Percentiles rank a stretch among this genome's conserved stretches.
These are phyloP conservation scores for Eremochloa ophiuroides DNA, from an alignment of 176 grass and related monocot species.

Conservation along the genomic window DNA sequence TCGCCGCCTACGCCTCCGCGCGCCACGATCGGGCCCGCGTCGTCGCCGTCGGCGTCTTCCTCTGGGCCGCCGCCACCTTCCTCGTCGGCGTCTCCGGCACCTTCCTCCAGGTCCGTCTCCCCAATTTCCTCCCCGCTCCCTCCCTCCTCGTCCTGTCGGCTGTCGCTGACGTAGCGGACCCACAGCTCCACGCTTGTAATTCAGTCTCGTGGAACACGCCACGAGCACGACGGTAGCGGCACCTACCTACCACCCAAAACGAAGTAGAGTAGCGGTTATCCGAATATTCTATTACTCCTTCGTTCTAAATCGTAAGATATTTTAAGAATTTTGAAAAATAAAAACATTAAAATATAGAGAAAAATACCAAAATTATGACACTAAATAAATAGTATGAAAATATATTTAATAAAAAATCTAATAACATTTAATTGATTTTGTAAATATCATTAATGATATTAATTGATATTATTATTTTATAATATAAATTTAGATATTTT, in stretches of 20 bases:
- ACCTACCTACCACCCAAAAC: background rate
- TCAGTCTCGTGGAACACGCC: no score
- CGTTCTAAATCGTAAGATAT: no score
- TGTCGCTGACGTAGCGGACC: background rate
- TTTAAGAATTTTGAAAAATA: no score
- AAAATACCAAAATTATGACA: no score
- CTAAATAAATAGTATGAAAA: no score
- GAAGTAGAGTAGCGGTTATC: slow-evolving; percentile 16
- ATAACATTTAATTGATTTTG: no score
- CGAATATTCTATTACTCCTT: slow-evolving; percentile 14
- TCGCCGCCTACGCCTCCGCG: slow-evolving; percentile 70
- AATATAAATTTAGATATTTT: no score
- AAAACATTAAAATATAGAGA: no score
- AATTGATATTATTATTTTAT: no score
- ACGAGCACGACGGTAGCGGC: no score
- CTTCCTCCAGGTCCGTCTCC: slow-evolving; percentile 53
- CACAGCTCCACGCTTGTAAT: background rate
- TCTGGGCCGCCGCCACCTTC: slow-evolving; percentile 69
- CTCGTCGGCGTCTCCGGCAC: slow-evolving; percentile 64
- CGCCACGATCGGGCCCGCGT: slow-evolving; percentile 67
- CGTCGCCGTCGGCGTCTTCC: slow-evolving; percentile 62
- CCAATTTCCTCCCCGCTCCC: background rate
- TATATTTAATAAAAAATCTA: no score
- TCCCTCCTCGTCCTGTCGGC: background rate
- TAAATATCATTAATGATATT: no score